Percentiles rank a stretch among this genome's conserved stretches.
These are phyloP conservation scores for Scheffersomyces ergatensis DNA, from an alignment of 805 yeast genomes.

Conservation along the genomic window DNA sequence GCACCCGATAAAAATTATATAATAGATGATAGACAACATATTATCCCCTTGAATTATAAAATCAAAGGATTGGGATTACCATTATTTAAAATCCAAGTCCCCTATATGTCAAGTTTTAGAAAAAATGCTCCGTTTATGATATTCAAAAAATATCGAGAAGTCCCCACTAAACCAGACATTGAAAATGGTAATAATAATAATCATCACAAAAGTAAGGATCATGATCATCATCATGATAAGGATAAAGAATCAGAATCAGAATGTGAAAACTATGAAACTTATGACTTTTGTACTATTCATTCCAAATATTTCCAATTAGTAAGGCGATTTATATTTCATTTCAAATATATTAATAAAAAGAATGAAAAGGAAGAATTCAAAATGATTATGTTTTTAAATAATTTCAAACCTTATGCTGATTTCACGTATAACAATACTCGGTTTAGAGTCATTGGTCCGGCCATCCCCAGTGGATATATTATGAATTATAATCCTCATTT, in stretches of 20 bases:
- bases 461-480: constrained; percentile 28
- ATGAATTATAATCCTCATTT: constrained; percentile 28
- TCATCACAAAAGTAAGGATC: neutral
- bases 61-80: constrained; percentile 35
- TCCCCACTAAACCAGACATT: constrained; percentile 19
- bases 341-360: constrained; percentile 12
- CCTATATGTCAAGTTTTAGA: constrained; percentile 34
- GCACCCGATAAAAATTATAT: constrained; percentile 3
- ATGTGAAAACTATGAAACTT: constrained; percentile 29
- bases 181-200: constrained; percentile 6
- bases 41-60: constrained; percentile 30
- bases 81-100: constrained; percentile 30
- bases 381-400: constrained; percentile 31
- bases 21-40: constrained; percentile 28
- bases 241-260: constrained; percentile 11
- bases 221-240: neutral
- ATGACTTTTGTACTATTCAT: constrained; percentile 30
- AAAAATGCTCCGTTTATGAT: constrained; percentile 32
- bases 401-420: constrained; percentile 37
- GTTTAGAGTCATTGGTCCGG: constrained; percentile 37
- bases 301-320: constrained; percentile 23
- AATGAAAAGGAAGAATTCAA: constrained; percentile 17
- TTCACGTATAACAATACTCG: constrained; percentile 34
- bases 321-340: constrained; percentile 27
- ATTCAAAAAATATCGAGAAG: constrained; percentile 29